Evolutionary conservation across 2,329 filamentous ascomycete genomes (phyloP).

Genomic region (Decorospora gaudefroyi): DNA sequence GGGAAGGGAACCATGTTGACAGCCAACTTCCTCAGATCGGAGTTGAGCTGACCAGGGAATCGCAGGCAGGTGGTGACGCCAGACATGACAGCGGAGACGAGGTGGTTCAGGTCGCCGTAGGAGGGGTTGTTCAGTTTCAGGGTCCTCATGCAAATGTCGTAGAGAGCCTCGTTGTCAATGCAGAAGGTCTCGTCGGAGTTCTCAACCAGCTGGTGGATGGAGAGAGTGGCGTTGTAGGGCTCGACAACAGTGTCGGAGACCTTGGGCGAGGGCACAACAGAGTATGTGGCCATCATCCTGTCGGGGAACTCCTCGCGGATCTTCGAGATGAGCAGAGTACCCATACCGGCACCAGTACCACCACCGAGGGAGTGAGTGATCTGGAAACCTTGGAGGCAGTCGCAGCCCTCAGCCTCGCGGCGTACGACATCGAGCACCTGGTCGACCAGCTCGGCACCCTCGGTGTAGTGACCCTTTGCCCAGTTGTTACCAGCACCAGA

Average conservation of each 20-base stretch:
- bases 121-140: conserved; percentile 98
- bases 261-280: conserved; percentile 97
- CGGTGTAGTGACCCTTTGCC: conserved; percentile 99
- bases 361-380: conserved; percentile 99
- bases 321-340: conserved; percentile 99
- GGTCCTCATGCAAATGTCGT: conserved; percentile 99
- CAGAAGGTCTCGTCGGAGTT: conserved; percentile 99
- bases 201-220: conserved; percentile 98
- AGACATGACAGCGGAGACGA: conserved; percentile 99
- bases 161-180: conserved; percentile 99
- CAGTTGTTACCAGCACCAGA: conserved; percentile 99
- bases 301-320: conserved; percentile 99
- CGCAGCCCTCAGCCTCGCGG: conserved; percentile 97
- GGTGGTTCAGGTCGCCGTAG: conserved; percentile 98
- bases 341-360: conserved; percentile 99
- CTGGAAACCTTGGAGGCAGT: conserved; percentile 99
- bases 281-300: conserved; percentile 99
- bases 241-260: conserved; percentile 99
- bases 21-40: conserved; percentile 97
- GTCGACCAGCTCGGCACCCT: conserved; percentile 98
- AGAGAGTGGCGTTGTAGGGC: conserved; percentile 99
- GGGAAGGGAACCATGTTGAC: conserved; percentile 99
- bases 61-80: conserved; percentile 97
- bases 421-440: conserved; percentile 97
- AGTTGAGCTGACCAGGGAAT: conserved; percentile 99